Percentiles rank a stretch among this genome's conserved stretches.
phyloP scores from a whole-genome alignment of 1,284 basidiomycete species.

The Porogramme epimiltina region DNA sequence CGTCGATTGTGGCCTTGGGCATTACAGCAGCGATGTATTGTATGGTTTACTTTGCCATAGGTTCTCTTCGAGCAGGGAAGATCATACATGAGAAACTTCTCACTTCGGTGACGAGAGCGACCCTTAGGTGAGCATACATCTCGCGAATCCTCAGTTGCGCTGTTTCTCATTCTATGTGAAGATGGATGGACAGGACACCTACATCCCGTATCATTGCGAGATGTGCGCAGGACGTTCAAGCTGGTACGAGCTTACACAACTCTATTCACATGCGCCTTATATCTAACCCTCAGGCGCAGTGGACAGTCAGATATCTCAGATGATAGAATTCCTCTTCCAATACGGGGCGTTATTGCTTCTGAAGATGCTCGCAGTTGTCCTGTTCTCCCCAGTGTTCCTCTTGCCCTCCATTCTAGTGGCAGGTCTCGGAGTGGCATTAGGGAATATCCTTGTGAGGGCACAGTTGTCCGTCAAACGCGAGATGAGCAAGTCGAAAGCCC shows the following conservation, averaged over 20 bases:
- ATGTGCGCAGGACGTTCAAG: slow-evolving; percentile 59
- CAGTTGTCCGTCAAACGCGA: slow-evolving; percentile 77
- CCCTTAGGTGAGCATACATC: slow-evolving; percentile 42
- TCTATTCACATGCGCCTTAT: no score
- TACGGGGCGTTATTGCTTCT: slow-evolving; percentile 34
- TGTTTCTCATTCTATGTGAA: no score
- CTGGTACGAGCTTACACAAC: slow-evolving; percentile 23
- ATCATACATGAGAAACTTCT: slow-evolving; percentile 59
- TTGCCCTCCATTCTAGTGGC: slow-evolving; percentile 43
- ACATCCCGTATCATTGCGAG: slow-evolving; percentile 59
- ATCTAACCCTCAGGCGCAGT: no score
- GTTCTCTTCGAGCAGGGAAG: slow-evolving; percentile 52
- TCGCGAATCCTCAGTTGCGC: no score
- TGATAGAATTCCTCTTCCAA: slow-evolving; percentile 25
- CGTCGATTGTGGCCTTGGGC: not conserved
- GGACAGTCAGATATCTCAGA: not conserved
- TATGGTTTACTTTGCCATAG: slow-evolving; percentile 39
- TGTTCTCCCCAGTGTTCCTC: slow-evolving; percentile 44
- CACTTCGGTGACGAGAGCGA: slow-evolving; percentile 58
- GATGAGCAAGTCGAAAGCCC: slow-evolving; percentile 67
- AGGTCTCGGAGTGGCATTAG: slow-evolving; percentile 44
- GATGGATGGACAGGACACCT: slow-evolving; percentile 61
- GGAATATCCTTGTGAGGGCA: slow-evolving; percentile 61
- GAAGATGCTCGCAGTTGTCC: slow-evolving; percentile 42
- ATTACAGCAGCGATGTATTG: not conserved